These are phyloP conservation scores for Cytospora schulzeri DNA, from an alignment of 2,329 filamentous ascomycete genomes.

Conservation along the genomic window DNA sequence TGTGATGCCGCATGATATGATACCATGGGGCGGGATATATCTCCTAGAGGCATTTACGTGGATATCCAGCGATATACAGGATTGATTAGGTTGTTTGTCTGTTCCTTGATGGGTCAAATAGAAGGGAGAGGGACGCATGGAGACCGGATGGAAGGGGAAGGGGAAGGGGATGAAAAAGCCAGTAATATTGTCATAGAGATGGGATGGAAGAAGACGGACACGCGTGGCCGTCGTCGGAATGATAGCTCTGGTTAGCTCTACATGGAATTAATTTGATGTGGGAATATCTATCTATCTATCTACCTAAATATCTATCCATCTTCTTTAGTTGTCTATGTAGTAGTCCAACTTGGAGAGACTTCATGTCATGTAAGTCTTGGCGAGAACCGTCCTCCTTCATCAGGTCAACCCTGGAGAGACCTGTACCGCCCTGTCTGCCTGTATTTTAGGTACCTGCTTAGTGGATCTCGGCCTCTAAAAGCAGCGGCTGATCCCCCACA, in stretches of 20 bases:
- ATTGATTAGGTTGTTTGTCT: not conserved
- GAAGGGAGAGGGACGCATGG: not conserved
- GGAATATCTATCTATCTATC: not conserved
- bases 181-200: not conserved
- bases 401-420: no score
- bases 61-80: not conserved
- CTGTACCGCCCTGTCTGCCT: no score
- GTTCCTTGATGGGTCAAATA: not conserved
- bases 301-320: not conserved
- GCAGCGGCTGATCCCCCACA: slow-evolving; percentile 20
- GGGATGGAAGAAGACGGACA: not conserved
- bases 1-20: not conserved
- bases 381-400: not conserved
- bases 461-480: slow-evolving; percentile 5
- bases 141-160: not conserved
- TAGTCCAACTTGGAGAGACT: no score
- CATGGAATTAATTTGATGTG: not conserved
- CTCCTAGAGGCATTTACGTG: not conserved
- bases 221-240: not conserved
- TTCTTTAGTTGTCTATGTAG: not conserved
- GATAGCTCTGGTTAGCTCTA: not conserved
- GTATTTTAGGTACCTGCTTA: no score
- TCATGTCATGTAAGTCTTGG: not conserved
- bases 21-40: slow-evolving; percentile 1
- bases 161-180: not conserved